Evolutionary conservation across 164 flowering plant genomes (phyloP).

Genomic region (Dillenia suffruticosa): DNA sequence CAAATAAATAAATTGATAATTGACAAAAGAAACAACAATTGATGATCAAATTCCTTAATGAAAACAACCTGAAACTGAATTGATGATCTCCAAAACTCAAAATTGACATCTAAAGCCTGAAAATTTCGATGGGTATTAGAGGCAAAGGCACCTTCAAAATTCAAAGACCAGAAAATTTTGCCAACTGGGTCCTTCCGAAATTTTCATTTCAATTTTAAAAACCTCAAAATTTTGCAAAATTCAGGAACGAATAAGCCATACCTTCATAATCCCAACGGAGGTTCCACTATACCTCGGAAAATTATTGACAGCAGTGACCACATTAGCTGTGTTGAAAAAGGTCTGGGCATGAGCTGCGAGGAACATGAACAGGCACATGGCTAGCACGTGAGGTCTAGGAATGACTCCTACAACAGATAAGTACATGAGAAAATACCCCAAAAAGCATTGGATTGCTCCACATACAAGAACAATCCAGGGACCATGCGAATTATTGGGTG

Average conservation of each 20-base stretch:
- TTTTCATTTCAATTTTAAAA: no score
- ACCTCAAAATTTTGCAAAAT: no score
- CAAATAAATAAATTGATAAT: no score
- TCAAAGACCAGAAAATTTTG: no score
- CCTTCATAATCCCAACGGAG: slow-evolving; percentile 90
- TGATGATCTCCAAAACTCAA: no score
- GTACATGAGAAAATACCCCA: slow-evolving; percentile 78
- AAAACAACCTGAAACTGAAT: no score
- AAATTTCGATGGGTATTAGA: no score
- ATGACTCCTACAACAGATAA: slow-evolving; percentile 63
- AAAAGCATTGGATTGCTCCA: slow-evolving; percentile 83
- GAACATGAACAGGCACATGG: slow-evolving; percentile 74
- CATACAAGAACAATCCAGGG: slow-evolving; percentile 70
- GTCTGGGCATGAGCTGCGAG: slow-evolving; percentile 89
- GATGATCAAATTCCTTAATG: no score
- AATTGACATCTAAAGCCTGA: no score
- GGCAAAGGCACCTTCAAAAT: no score
- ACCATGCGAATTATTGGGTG: slow-evolving; percentile 17
- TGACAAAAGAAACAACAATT: no score
- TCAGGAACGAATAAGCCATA: slow-evolving; percentile 3
- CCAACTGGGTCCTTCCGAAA: no score
- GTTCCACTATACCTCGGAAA: slow-evolving; percentile 74
- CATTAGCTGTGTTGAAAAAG: slow-evolving; percentile 79
- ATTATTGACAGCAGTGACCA: slow-evolving; percentile 69
- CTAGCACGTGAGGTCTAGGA: slow-evolving; percentile 45